Base-by-base conservation (phyloP, 768 basidiomycete species). In the Sarcodon sp. region DNA sequence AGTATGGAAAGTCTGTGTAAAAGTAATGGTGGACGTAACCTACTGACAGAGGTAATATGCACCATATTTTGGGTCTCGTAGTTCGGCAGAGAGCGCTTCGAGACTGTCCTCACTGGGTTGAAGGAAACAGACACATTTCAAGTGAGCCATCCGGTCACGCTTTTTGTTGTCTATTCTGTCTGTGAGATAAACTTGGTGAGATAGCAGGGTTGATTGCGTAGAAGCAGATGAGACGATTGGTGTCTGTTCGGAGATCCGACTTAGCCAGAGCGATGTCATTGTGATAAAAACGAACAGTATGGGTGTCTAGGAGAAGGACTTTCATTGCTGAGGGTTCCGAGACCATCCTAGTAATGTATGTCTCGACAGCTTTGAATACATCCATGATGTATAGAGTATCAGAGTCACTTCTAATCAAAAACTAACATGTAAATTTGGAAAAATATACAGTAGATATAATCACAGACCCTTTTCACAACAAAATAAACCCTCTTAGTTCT, bases 41-140 rank as follows among this genome's bases (percentile, higher is more conserved):
- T 71, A 90, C 94, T 85, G 78, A 98, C 94, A 99, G 61, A 99
- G 69, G 74, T 94, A 98, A 68, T 99, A 99, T 68, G 92, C 91
- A 62, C 92, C 92, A 58, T 98, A 99, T 65, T 86, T 86, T 8
- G 93, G 94, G 58, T 90, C 85, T 35, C 73, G 73, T 33, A 99
- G 71, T 60, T 99, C 96, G 48, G 75, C 69, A 54, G 84, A 85
- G 48, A 97, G 72, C 21, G 84, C 85, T 48, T 80, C 80, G 34
- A 99, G 69, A 59, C 88, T 92, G 32, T 83, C 79, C 44, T 87
- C 82, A 48, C 74, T 84, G 35, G 80, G 81, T 46, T 90, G 80
- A 7, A 99, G 71, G 61, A 99, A 92, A 63, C 90, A 94, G 47
- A 98, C 79, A 60, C 96, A 98, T 66, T 93, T 94, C 77, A 99